These are phyloP conservation scores for Closterium sp. DNA, from an alignment of 139 green algal species.

Conservation along the genomic window DNA sequence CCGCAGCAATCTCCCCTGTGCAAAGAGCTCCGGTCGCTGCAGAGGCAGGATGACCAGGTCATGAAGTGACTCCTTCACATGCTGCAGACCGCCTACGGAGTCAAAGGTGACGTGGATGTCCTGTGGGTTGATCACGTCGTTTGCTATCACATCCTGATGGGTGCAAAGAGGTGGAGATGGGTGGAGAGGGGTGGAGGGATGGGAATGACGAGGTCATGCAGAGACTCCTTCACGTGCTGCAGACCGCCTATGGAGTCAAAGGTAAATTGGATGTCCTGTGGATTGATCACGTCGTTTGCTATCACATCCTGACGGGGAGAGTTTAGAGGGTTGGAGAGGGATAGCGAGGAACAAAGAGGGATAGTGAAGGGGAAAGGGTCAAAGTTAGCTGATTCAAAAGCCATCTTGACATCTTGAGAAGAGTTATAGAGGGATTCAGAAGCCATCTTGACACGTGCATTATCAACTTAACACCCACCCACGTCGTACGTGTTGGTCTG, in stretches of 20 bases:
- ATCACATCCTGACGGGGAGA: constrained; percentile 31
- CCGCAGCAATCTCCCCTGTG: constrained; percentile 70
- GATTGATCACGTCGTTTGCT: constrained; percentile 37
- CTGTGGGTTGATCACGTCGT: constrained; percentile 36
- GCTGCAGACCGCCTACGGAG: constrained; percentile 74
- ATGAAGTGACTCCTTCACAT: constrained; percentile 67
- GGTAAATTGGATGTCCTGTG: constrained; percentile 51
- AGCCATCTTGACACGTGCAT: no score
- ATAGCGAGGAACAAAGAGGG: background rate
- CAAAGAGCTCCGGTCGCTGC: constrained; percentile 72
- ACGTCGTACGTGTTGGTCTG: no score
- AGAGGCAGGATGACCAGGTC: constrained; percentile 84
- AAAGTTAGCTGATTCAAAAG: background rate
- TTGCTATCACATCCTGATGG: constrained; percentile 40
- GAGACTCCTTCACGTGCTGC: constrained; percentile 63
- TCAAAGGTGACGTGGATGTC: constrained; percentile 62
- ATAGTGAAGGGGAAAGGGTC: background rate
- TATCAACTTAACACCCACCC: no score
- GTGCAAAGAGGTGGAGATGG: constrained; percentile 54
- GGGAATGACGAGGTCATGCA: constrained; percentile 79
- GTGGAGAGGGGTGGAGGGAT: constrained; percentile 76
- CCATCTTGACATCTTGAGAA: background rate
- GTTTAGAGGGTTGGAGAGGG: background rate
- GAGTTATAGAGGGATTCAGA: background rate
- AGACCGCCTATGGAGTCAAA: constrained; percentile 79